These are phyloP conservation scores for Bipolaris victoriae DNA, from an alignment of 2,329 filamentous ascomycete genomes.

Conservation along the genomic window DNA sequence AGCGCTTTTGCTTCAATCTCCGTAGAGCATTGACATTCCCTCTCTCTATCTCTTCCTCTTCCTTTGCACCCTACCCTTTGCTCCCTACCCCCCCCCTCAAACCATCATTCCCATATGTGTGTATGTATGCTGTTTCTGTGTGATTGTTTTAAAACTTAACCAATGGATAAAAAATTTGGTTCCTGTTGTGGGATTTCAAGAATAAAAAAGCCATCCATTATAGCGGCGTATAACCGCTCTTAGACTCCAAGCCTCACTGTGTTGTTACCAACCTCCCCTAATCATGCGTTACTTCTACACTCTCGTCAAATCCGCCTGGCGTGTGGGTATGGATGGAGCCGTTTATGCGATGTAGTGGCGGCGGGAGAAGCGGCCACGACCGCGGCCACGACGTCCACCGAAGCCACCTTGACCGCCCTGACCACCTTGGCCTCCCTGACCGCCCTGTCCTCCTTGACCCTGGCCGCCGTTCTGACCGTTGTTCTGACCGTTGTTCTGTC, in stretches of 20 bases:
- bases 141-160: no score
- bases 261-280: no score
- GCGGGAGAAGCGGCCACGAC: conserved; percentile 29
- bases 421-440: conserved; percentile 1
- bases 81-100: no score
- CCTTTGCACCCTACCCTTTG: no score
- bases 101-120: no score
- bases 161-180: no score
- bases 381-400: conserved; percentile 24
- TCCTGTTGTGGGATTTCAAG: conserved; percentile 18
- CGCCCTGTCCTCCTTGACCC: conserved; percentile 1
- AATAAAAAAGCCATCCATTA: conserved; percentile 38
- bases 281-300: conserved; percentile 4
- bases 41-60: conserved; percentile 1
- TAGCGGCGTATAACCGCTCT: conserved; percentile 16
- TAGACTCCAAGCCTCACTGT: conserved; percentile 3
- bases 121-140: no score
- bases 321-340: not conserved
- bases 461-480: not conserved
- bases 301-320: no score
- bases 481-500: no score
- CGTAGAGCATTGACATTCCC: conserved; percentile 29
- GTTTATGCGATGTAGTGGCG: conserved; percentile 44
- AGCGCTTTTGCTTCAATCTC: conserved; percentile 42
- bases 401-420: conserved; percentile 19